Evolutionary conservation across 2,329 filamentous ascomycete species (phyloP), one percentile per base, ranked within the genome.

Genomic region (Monilinia vaccinii-corymbosi): DNA sequence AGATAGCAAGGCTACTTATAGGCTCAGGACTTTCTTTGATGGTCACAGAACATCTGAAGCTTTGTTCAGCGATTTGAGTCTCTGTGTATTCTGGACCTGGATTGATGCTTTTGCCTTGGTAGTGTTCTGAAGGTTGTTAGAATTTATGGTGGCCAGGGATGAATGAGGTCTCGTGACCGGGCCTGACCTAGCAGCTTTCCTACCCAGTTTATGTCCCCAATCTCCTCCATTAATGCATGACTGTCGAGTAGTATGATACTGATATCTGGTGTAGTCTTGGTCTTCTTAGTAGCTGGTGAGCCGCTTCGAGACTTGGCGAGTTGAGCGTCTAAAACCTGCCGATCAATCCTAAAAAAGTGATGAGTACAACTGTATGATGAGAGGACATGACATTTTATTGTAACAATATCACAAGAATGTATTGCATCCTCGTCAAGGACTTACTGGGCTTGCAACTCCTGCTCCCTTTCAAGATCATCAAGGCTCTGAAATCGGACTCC

Each of bases 161-260:
- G n/a, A 34, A 14, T 6, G 31, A 28, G 7, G 44, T 14, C 25
- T 21, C n/a, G 40, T 34, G 47, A 23, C 40, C 47, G 34, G 32
- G 21, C 28, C 56, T 55, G 55, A 70, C 70, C 68, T 6, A 63
- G 53, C 10, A 72, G 60, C 56, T 49, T 67, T 38, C 68, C 68
- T 46, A 71, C 62, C 70, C 70, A 72, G 50, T 71, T 71, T 7
- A 32, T 65, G n/a, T 56, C 53, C 13, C 69, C 68, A 18, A 71
- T 61, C 18, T 67, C 65, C 11, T 62, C 34, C 6, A 66, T 21
- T 16, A 66, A 23, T 16, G 65, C 67, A 23, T 48, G 32, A 10
- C 58, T 36, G 40, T 68, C 68, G 18, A 59, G 61, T 3, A 44
- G 45, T 5, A 64, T 34, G 11, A 40, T 49, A 25, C 61, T 48